These are phyloP conservation scores for Eimeria zaria DNA, from an alignment of 169 alveolate genomes.

Conservation along the genomic window DNA sequence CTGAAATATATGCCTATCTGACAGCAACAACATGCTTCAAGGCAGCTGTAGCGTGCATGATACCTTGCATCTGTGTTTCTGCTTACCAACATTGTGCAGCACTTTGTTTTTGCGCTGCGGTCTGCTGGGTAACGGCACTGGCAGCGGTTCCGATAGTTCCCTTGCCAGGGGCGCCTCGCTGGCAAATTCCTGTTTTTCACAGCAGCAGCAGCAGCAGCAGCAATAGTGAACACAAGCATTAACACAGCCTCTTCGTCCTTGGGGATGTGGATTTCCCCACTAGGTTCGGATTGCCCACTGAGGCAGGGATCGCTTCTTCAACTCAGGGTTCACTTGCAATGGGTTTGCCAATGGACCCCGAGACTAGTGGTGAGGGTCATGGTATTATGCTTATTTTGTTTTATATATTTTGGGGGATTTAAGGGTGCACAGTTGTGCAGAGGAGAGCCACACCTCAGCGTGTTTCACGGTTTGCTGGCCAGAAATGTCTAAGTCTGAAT, in stretches of 20 bases:
- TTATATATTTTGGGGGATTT: background rate
- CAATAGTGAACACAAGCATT: background rate
- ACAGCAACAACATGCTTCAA: background rate
- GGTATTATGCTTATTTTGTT: background rate
- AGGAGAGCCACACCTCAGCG: background rate
- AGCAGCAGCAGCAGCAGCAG: background rate
- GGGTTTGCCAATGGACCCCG: background rate
- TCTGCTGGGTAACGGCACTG: background rate
- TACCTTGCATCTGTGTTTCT: background rate
- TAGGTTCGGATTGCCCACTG: background rate
- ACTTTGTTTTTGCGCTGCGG: background rate
- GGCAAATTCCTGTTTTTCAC: background rate
- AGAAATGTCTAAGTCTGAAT: background rate
- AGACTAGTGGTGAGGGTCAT: background rate
- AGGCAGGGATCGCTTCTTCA: background rate
- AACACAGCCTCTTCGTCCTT: background rate
- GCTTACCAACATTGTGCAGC: slow-evolving; percentile 64
- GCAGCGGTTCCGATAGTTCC: background rate
- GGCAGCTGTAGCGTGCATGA: background rate
- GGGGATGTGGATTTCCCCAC: background rate
- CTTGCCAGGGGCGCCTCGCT: background rate
- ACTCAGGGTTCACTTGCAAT: background rate
- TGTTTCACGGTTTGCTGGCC: background rate
- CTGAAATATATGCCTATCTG: background rate
- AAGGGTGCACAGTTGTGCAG: background rate